These are phyloP conservation scores for Chalciporus pseudorubinellus DNA, from an alignment of 768 basidiomycete genomes.

Conservation along the genomic window DNA sequence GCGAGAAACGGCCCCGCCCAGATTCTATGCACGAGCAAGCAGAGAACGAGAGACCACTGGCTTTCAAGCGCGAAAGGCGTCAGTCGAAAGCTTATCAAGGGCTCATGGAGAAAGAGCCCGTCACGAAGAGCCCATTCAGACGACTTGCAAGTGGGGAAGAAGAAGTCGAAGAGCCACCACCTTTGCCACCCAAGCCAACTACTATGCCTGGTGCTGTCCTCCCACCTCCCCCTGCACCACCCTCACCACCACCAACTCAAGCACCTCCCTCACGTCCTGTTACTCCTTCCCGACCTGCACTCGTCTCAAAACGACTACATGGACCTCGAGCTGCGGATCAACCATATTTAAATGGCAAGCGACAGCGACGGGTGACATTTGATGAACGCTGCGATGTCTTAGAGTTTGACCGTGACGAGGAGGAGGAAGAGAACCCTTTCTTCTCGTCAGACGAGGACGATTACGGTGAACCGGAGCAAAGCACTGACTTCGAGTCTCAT, in stretches of 20 bases:
- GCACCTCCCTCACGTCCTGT: slow-evolving; percentile 42
- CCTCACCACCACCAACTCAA: slow-evolving; percentile 30
- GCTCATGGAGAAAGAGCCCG: slow-evolving; percentile 72
- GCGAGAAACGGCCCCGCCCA: slow-evolving; percentile 76
- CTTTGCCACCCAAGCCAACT: slow-evolving; percentile 24
- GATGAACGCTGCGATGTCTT: slow-evolving; percentile 78
- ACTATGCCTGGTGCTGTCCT: slow-evolving; percentile 2
- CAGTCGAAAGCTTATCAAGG: slow-evolving; percentile 75
- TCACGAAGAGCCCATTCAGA: slow-evolving; percentile 81
- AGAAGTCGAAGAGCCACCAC: slow-evolving; percentile 33
- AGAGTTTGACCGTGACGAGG: slow-evolving; percentile 73
- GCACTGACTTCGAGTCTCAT: slow-evolving; percentile 10
- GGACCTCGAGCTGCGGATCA: slow-evolving; percentile 65
- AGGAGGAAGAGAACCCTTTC: slow-evolving; percentile 49
- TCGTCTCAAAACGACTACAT: slow-evolving; percentile 70
- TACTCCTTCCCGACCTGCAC: slow-evolving; percentile 53
- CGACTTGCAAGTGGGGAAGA: slow-evolving; percentile 26
- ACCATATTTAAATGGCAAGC: slow-evolving; percentile 30
- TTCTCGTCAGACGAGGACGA: slow-evolving; percentile 38
- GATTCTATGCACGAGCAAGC: slow-evolving; percentile 68
- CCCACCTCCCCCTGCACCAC: slow-evolving; percentile 20
- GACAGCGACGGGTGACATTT: slow-evolving; percentile 70
- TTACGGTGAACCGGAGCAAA: slow-evolving; percentile 19
- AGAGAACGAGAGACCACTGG: slow-evolving; percentile 70
- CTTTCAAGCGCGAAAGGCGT: slow-evolving; percentile 67